A percentile compares a stretch with the other conserved stretches of the same genome.
Conservation (phyloP, 768 basidiomycete species). For the Lentinula raphanica region DNA sequence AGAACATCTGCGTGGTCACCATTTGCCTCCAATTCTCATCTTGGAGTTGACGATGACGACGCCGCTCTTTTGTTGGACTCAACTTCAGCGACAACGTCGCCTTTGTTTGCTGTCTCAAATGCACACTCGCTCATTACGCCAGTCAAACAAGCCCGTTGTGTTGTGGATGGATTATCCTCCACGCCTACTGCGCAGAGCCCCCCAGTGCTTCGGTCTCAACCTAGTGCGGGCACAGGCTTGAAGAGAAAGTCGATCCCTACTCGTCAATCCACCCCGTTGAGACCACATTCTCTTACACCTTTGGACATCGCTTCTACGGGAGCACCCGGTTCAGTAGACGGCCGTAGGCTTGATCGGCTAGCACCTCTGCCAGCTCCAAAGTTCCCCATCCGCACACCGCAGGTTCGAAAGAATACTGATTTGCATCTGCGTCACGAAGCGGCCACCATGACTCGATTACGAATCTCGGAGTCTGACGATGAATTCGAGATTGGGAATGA, state of each 20-base stretch:
- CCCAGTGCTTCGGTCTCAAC: slow-evolving; percentile 16
- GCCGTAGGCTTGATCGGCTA: slow-evolving; percentile 40
- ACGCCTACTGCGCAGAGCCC: slow-evolving; percentile 14
- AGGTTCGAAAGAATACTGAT: slow-evolving; percentile 52
- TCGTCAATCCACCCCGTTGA: slow-evolving; percentile 49
- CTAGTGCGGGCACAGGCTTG: slow-evolving; percentile 42
- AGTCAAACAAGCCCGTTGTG: slow-evolving; percentile 43
- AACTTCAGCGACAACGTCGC: slow-evolving; percentile 31
- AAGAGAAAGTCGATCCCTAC: slow-evolving; percentile 61
- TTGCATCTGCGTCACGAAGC: slow-evolving; percentile 46
- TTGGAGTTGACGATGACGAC: slow-evolving; percentile 50
- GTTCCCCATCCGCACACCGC: slow-evolving; percentile 44
- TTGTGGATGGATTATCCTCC: slow-evolving; percentile 27
- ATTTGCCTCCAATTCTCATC: slow-evolving; percentile 28
- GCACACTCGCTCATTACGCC: slow-evolving; percentile 58
- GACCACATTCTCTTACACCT: slow-evolving; percentile 42
- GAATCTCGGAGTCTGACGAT: slow-evolving; percentile 50
- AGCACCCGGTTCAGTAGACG: slow-evolving; percentile 19
- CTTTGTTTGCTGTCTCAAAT: slow-evolving; percentile 37
- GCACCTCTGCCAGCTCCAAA: slow-evolving; percentile 51
- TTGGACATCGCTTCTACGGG: slow-evolving; percentile 40
- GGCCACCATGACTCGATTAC: slow-evolving; percentile 58
- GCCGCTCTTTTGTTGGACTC: slow-evolving; percentile 55
- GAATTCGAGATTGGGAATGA: slow-evolving; percentile 43
- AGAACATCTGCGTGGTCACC: slow-evolving; percentile 30